Evolutionary conservation across 345 rosid genomes (phyloP), one percentile per base, ranked within the genome.

Genomic region (Laguncularia racemosa): DNA sequence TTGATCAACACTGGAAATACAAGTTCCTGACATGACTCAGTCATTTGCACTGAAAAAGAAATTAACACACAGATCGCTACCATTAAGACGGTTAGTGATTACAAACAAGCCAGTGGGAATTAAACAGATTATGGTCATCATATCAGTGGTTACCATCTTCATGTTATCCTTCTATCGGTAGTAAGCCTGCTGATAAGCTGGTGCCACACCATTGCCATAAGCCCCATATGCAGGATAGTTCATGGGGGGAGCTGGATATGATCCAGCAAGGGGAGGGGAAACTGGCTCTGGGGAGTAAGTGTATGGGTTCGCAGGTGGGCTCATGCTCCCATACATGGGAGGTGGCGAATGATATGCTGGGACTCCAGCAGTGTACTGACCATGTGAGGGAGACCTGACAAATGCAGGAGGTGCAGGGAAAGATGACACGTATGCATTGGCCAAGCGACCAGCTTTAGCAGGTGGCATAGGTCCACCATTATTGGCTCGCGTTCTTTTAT

Each of bases 401-500:
- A 77, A 87, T 0, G 88, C 47, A 49, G 89, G 83, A 59, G 85
- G 89, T 17, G 88, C 79, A 1, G 92, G 92, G 46, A 89, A 89
- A 58, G 99, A 93, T 33, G 99, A 93, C 33, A 93, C 97, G 20
- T 93, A 89, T 46, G 99, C 97, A 57, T 87, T 89, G 21, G 81
- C 81, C 73, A 78, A 67, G 64, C 99, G 97, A 10, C 99, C 99
- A 16, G 99, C 99, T 69, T 93, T 89, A 28, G 97, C 99, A 6
- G 99, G 99, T 69, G 99, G 97, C 97, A 93, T 89, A 20, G 97
- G 99, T 47, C 95, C 97, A 18, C 83, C 88, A 66, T 78, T 87
- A 72, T 82, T 85, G 26, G 96, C 95, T 0, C 99, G 67, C 12
- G 96, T 93, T 78, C 99, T 71, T 65, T 93, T 89, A 78, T 88